Percentiles rank a stretch among this genome's conserved stretches.
These are phyloP conservation scores for Rhizophagus prolifer DNA, from an alignment of 192 early-diverging fungal genomes.

Conservation along the genomic window DNA sequence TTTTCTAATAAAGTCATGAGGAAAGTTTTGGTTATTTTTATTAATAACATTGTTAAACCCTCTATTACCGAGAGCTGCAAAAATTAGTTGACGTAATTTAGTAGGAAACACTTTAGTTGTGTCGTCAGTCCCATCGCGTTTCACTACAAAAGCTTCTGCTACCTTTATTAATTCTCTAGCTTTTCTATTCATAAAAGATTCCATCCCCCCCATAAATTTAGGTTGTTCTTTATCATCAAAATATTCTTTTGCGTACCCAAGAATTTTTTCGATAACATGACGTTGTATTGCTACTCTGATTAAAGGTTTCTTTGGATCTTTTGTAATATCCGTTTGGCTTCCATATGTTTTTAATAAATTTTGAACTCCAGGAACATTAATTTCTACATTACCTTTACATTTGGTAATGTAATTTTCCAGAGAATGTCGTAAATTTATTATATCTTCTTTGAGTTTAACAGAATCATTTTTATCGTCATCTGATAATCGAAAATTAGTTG, in stretches of 20 bases:
- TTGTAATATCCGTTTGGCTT: not conserved
- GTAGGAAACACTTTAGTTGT: not conserved
- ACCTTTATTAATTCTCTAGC: not conserved
- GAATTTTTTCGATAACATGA: not conserved
- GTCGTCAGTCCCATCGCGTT: not conserved
- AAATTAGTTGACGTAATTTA: slow-evolving; percentile 30
- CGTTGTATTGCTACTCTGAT: slow-evolving; percentile 16
- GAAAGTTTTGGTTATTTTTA: not conserved
- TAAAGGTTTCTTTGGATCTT: not conserved
- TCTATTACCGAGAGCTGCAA: slow-evolving; percentile 7
- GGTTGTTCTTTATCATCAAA: too few relatives aligned
- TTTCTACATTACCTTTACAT: not conserved
- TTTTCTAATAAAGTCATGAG: not conserved
- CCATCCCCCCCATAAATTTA: not conserved
- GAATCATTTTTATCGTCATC: slow-evolving; percentile 17
- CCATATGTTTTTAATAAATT: slow-evolving; percentile 10
- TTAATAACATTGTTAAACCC: not conserved
- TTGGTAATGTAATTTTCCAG: not conserved
- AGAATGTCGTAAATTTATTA: not conserved
- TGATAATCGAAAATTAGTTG: slow-evolving; percentile 1
- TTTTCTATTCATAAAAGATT: not conserved
- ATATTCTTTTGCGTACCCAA: not conserved
- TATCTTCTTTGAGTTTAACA: not conserved
- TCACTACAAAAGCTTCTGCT: not conserved
- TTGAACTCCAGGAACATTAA: not conserved